These are phyloP conservation scores for Rhododendron williamsianum DNA, from an alignment of 148 eudicot species.

Conservation along the genomic window DNA sequence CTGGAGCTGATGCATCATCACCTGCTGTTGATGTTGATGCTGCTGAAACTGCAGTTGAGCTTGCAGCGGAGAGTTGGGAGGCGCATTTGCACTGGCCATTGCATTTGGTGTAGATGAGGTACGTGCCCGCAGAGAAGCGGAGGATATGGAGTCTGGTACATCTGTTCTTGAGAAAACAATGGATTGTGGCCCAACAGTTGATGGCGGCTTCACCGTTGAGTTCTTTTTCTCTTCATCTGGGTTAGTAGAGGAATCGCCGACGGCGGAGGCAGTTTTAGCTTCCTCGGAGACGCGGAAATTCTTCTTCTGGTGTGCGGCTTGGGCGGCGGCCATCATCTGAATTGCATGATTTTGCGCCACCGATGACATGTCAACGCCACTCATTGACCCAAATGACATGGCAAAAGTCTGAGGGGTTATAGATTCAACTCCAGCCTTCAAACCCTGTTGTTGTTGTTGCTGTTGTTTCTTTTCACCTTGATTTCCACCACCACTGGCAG, in stretches of 20 bases:
- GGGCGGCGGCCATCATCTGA: slow-evolving; percentile 61
- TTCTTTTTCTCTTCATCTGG: slow-evolving; percentile 66
- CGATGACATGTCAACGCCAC: slow-evolving; percentile 60
- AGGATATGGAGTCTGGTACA: slow-evolving; percentile 37
- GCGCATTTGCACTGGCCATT: slow-evolving; percentile 16
- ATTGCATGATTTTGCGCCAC: slow-evolving; percentile 59
- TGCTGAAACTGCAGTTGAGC: slow-evolving; percentile 50
- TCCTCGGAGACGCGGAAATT: slow-evolving; percentile 50
- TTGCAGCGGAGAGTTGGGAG: slow-evolving; percentile 50
- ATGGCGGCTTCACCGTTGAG: slow-evolving; percentile 25
- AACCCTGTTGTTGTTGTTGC: slow-evolving; percentile 15
- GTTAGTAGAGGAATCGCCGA: slow-evolving; percentile 34
- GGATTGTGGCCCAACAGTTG: slow-evolving; percentile 65
- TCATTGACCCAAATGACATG: slow-evolving; percentile 73
- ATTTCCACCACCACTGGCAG: slow-evolving; percentile 19
- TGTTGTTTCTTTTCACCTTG: slow-evolving; percentile 70
- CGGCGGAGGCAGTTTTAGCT: slow-evolving; percentile 50
- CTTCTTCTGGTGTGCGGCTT: slow-evolving; percentile 60
- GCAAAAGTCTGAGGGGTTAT: slow-evolving; percentile 56
- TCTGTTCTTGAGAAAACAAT: slow-evolving; percentile 79
- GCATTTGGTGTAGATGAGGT: slow-evolving; percentile 31
- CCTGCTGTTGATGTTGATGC: slow-evolving; percentile 27
- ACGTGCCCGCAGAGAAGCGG: slow-evolving; percentile 38
- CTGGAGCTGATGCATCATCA: slow-evolving; percentile 33
- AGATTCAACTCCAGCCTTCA: slow-evolving; percentile 40